These are phyloP conservation scores for Solanum hybrid DNA, from an alignment of 305 asterid species.

Conservation along the genomic window DNA sequence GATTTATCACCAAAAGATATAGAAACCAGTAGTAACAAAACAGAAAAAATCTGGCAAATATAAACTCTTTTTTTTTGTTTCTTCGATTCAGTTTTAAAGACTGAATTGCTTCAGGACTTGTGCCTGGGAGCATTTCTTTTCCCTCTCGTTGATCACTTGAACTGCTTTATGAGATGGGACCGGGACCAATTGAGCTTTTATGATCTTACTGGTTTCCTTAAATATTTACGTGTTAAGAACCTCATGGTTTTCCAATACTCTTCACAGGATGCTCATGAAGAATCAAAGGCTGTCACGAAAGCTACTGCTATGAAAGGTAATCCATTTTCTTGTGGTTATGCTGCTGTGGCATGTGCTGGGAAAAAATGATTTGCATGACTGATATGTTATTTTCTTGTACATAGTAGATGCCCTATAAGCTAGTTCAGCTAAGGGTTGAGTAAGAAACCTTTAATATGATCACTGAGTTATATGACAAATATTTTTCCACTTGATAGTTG, in stretches of 20 bases:
- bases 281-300: conserved; percentile 38
- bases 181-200: not conserved
- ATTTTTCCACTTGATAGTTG: not conserved
- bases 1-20: not conserved
- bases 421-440: not conserved
- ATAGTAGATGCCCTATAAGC: not conserved
- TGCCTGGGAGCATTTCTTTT: not conserved
- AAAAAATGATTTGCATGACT: not conserved
- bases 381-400: not conserved
- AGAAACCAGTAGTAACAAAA: not conserved
- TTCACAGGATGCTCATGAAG: conserved; percentile 45
- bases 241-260: not conserved
- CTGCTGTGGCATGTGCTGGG: not conserved
- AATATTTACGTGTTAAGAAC: not conserved
- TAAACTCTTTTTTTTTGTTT: not conserved
- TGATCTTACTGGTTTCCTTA: not conserved
- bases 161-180: not conserved
- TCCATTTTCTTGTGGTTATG: not conserved
- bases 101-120: not conserved
- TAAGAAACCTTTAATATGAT: not conserved
- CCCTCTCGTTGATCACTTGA: not conserved
- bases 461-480: not conserved
- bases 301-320: conserved; percentile 52
- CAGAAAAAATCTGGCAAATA: not conserved
- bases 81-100: not conserved